These are phyloP conservation scores for Schizopora paradoxa DNA, from an alignment of 1,284 basidiomycete species.

Conservation along the genomic window DNA sequence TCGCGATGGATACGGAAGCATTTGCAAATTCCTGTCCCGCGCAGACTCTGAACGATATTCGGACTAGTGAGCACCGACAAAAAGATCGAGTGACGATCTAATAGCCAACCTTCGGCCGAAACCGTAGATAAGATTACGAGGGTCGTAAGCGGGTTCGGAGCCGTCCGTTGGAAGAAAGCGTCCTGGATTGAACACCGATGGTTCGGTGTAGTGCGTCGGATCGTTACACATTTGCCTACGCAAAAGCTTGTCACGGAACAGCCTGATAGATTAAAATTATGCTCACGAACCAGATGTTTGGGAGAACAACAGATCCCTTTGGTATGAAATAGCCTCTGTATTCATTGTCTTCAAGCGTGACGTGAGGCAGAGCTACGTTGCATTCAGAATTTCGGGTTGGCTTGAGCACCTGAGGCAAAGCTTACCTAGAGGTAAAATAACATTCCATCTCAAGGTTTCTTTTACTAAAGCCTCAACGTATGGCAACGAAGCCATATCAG, in stretches of 20 bases:
- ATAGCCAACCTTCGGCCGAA: constrained; percentile 2
- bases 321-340: constrained; percentile 14
- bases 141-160: neutral
- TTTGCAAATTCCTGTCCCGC: constrained; percentile 39
- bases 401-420: constrained; percentile 4
- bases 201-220: neutral
- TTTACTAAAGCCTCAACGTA: constrained; percentile 55
- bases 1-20: constrained; percentile 33
- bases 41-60: constrained; percentile 1
- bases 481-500: constrained; percentile 51
- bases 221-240: constrained; percentile 24
- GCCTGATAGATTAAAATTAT: neutral
- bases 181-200: neutral
- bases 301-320: constrained; percentile 11
- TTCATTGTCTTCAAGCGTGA: constrained; percentile 9
- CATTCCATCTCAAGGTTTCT: constrained; percentile 60
- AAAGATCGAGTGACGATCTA: neutral
- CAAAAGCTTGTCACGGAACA: neutral
- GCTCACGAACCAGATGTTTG: constrained; percentile 15
- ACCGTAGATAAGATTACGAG: neutral
- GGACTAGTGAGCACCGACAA: neutral
- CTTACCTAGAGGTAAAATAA: constrained; percentile 37
- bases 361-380: constrained; percentile 11
- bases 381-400: neutral
- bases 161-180: neutral